Percentiles rank a stretch among this genome's conserved stretches.
Evolutionary conservation across 345 rosid genomes (phyloP).

Genomic region (Populus deltoides): DNA sequence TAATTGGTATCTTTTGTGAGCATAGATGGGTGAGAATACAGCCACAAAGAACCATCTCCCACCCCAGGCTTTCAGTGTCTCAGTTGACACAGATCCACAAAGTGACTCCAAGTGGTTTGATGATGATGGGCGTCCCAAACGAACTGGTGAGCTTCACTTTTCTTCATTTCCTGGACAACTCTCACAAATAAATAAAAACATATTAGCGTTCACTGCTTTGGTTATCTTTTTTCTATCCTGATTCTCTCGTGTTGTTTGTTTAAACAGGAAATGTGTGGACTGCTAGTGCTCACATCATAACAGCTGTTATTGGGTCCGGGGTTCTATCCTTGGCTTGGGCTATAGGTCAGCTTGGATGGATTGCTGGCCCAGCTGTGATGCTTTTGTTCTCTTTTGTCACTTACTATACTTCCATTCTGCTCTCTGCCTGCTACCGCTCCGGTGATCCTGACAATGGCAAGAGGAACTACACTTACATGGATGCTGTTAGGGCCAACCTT

Average conservation of each 20-base stretch:
- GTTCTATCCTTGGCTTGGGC: conserved; percentile 77
- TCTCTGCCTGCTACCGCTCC: conserved; percentile 61
- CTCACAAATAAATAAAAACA: neutral
- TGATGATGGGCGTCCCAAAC: conserved; percentile 67
- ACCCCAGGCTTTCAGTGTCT: conserved; percentile 16
- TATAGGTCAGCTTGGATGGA: conserved; percentile 72
- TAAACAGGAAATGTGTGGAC: conserved; percentile 61
- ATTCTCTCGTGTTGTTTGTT: neutral
- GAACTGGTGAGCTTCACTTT: conserved; percentile 50
- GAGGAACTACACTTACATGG: conserved; percentile 73
- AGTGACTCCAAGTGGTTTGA: conserved; percentile 64
- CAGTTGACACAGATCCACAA: conserved; percentile 38
- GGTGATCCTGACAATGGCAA: conserved; percentile 60
- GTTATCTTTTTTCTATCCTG: no score
- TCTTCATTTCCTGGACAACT: neutral
- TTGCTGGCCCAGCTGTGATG: conserved; percentile 65
- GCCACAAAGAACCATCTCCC: conserved; percentile 2
- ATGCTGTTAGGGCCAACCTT: conserved; percentile 57
- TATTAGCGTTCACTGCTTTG: neutral
- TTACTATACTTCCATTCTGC: conserved; percentile 60
- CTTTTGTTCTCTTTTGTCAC: conserved; percentile 68
- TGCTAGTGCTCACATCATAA: conserved; percentile 74
- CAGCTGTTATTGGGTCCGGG: conserved; percentile 86
- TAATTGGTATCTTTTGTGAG: neutral
- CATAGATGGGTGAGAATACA: conserved; percentile 12